Evolutionary conservation across 2,329 filamentous ascomycete genomes (phyloP).

Genomic region (Nothopassalora personata): DNA sequence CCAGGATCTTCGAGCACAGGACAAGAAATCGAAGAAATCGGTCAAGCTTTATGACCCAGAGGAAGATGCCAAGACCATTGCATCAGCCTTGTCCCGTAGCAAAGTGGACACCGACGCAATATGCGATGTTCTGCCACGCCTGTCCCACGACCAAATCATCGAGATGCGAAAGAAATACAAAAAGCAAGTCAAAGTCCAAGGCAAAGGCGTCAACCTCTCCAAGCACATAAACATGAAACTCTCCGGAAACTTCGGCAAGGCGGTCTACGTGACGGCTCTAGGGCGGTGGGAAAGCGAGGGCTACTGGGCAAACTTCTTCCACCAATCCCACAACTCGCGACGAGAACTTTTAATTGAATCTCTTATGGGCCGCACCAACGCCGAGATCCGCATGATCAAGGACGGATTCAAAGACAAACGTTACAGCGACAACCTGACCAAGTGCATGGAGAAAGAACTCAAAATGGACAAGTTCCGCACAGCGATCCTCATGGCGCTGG

Average conservation of each 20-base stretch:
- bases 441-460: constrained; percentile 87
- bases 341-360: constrained; percentile 89
- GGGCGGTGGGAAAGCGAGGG: constrained; percentile 89
- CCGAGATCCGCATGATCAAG: constrained; percentile 84
- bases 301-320: constrained; percentile 98
- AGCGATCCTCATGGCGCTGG: constrained; percentile 76
- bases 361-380: constrained; percentile 82
- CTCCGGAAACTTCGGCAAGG: constrained; percentile 75
- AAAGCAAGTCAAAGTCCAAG: constrained; percentile 74
- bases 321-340: constrained; percentile 77
- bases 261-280: constrained; percentile 81
- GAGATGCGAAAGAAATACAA: constrained; percentile 88
- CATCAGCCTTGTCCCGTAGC: constrained; percentile 63
- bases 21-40: constrained; percentile 50
- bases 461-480: constrained; percentile 95
- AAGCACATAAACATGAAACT: constrained; percentile 83
- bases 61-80: constrained; percentile 70
- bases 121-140: constrained; percentile 74
- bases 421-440: constrained; percentile 72
- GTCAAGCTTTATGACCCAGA: constrained; percentile 79
- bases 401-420: constrained; percentile 86
- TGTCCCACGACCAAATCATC: constrained; percentile 83
- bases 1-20: constrained; percentile 10
- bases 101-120: constrained; percentile 64
- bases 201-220: constrained; percentile 75